Percentiles rank a stretch among this genome's conserved stretches.
These are phyloP conservation scores for Mimosa pudica DNA, from an alignment of 306 rosid species.

Conservation along the genomic window DNA sequence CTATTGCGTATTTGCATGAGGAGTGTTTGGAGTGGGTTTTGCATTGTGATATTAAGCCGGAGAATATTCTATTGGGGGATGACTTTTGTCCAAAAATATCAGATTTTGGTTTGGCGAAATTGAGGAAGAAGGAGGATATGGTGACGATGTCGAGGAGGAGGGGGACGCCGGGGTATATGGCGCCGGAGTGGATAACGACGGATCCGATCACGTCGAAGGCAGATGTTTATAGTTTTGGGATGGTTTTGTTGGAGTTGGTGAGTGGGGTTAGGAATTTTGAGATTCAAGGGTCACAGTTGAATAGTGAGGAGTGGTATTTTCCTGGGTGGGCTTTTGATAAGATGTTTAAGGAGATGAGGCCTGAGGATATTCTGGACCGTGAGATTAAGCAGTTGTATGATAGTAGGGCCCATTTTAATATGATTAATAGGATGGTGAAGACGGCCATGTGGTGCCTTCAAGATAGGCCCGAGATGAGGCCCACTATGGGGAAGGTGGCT, in stretches of 20 bases:
- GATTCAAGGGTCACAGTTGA: constrained; percentile 42
- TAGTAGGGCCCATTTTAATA: constrained; percentile 53
- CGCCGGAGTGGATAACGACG: constrained; percentile 77
- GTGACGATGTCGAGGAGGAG: constrained; percentile 76
- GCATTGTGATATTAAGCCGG: constrained; percentile 90
- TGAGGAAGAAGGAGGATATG: constrained; percentile 78
- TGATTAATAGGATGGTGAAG: constrained; percentile 83
- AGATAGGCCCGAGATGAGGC: constrained; percentile 77
- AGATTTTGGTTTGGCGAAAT: constrained; percentile 81
- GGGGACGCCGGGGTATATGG: constrained; percentile 95
- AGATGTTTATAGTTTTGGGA: constrained; percentile 86
- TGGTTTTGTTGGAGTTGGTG: constrained; percentile 84
- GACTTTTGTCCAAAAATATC: constrained; percentile 94
- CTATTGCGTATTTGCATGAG: constrained; percentile 89
- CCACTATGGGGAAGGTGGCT: constrained; percentile 95
- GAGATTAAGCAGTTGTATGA: constrained; percentile 64
- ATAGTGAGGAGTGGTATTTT: constrained; percentile 81
- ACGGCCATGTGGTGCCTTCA: constrained; percentile 98
- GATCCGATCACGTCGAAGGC: constrained; percentile 85
- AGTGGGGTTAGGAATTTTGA: constrained; percentile 67
- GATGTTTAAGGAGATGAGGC: constrained; percentile 69
- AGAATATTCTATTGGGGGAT: constrained; percentile 73
- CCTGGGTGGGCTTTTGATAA: constrained; percentile 91
- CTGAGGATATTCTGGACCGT: constrained; percentile 77
- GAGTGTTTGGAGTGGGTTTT: constrained; percentile 96